Conservation (phyloP, 768 basidiomycete species). For the Cytidiella melzeri region DNA sequence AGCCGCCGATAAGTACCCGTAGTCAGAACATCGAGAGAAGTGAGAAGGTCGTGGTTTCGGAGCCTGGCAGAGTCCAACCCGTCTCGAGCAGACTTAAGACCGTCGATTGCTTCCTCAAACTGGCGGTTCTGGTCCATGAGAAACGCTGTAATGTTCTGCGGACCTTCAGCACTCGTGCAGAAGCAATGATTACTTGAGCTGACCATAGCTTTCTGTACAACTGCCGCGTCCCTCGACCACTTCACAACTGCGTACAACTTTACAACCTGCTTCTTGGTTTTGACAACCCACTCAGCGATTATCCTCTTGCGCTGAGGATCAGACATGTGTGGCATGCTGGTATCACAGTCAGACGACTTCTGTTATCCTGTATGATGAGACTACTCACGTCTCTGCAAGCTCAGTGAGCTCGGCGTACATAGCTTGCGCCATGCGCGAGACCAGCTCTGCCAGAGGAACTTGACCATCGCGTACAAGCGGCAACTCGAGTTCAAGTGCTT, state of each 20-base stretch:
- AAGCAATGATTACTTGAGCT: slow-evolving; percentile 7
- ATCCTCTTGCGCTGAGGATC: slow-evolving; percentile 74
- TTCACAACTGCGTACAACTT: slow-evolving; percentile 83
- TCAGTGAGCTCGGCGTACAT: slow-evolving; percentile 82
- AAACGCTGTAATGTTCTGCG: slow-evolving; percentile 81
- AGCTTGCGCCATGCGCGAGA: slow-evolving; percentile 71
- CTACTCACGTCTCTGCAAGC: slow-evolving; percentile 76
- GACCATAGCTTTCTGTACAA: slow-evolving; percentile 86
- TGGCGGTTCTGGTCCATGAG: slow-evolving; percentile 81
- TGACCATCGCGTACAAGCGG: slow-evolving; percentile 71
- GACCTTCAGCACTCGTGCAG: too few relatives aligned
- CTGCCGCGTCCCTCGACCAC: slow-evolving; percentile 81
- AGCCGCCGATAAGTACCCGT: slow-evolving; percentile 82
- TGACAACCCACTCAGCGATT: slow-evolving; percentile 86
- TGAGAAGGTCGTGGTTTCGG: slow-evolving; percentile 90
- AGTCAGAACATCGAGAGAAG: slow-evolving; percentile 84
- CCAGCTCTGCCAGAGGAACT: slow-evolving; percentile 62
- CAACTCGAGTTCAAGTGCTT: slow-evolving; percentile 67
- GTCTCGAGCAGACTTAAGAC: slow-evolving; percentile 60
- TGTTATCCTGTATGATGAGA: background rate
- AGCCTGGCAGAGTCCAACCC: slow-evolving; percentile 75
- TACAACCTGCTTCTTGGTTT: slow-evolving; percentile 83
- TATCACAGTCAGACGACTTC: background rate
- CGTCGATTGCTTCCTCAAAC: slow-evolving; percentile 63
- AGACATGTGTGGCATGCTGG: slow-evolving; percentile 70